Base-by-base conservation (phyloP, 164 flowering plant genomes). In the Litsea cubeba region DNA sequence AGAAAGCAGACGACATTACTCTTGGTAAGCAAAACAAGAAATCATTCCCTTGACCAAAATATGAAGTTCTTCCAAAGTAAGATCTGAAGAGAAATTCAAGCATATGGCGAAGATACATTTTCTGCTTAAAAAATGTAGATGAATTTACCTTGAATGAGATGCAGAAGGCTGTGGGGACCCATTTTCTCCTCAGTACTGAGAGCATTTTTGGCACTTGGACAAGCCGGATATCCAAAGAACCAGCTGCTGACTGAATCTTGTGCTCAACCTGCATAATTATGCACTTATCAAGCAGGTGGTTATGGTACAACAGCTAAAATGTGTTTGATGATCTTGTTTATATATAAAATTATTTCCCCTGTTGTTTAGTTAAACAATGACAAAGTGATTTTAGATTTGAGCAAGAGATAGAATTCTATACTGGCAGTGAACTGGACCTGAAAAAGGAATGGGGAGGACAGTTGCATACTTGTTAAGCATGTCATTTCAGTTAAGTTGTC, bases 201-300 rank as follows among this genome's bases (percentile, higher is more conserved):
- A 95, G 91, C 97, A 93, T 93, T 81, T 92, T 94, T 74, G 97
- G 99, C 54, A 88, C 97, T 73, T 89, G 97, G 77, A 81, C 88
- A 20, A 95, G 95, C 67, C 88, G 82, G 87, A 95, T 88, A 78
- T 95, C 96, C 82, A 95, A 78, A 68, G 97, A 93, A 70, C 98
- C 97, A 68, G 94, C 84, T 72, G 84, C 88, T 40, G 99, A 95
- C 79, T 95, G 98, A 79, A 95, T 95, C 82, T 93, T 93, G 83
- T 95, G 99, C 71, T 89, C 95, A 54, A 76, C 83, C 98, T 93
- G 85, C 63, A 78, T 18, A 73, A 49, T 72, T 30, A 67, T 71
- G n/a, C 24, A 18, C 15, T 35, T 6, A 12, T 63, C 7, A 74
- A 23, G n/a, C 20, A 65, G 17, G 49, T 30, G 3, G 8, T 20